Conservation (phyloP, 1,139 yeast species). For the Candida sp. region DNA sequence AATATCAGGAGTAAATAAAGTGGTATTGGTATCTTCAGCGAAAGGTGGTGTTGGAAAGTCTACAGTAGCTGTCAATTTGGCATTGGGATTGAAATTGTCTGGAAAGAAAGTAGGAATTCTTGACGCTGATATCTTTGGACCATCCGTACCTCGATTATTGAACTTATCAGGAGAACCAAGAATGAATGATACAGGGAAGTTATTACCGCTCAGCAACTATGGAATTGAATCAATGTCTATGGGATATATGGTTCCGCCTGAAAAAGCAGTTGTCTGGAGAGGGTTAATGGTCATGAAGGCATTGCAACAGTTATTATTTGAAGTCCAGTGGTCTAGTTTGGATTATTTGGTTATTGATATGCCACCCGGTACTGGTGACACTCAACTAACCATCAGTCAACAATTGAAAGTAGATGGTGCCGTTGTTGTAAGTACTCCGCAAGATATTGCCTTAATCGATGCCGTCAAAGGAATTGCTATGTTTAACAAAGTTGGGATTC, state of each 20-base stretch:
- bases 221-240: constrained; percentile 87
- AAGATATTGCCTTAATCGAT: constrained; percentile 79
- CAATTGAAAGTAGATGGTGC: constrained; percentile 78
- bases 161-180: constrained; percentile 67
- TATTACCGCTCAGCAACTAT: constrained; percentile 70
- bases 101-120: constrained; percentile 67
- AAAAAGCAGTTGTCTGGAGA: constrained; percentile 78
- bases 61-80: constrained; percentile 62
- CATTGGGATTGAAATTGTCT: constrained; percentile 52
- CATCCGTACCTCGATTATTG: constrained; percentile 71
- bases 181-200: constrained; percentile 48
- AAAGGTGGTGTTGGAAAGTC: constrained; percentile 75
- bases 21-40: constrained; percentile 73
- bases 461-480: constrained; percentile 79
- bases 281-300: constrained; percentile 90
- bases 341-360: constrained; percentile 75
- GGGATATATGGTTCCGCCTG: constrained; percentile 77
- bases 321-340: constrained; percentile 73
- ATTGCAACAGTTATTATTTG: constrained; percentile 73
- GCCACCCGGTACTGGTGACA: constrained; percentile 96
- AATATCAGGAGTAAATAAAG: constrained; percentile 59
- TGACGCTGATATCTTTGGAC: constrained; percentile 85
- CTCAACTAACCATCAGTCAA: constrained; percentile 79
- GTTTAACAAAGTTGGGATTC: constrained; percentile 74
- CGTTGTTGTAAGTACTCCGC: constrained; percentile 81